Evolutionary conservation across 495 filamentous ascomycete genomes (phyloP), one percentile per base, ranked within the genome.

Genomic region (Tuber indicum): DNA sequence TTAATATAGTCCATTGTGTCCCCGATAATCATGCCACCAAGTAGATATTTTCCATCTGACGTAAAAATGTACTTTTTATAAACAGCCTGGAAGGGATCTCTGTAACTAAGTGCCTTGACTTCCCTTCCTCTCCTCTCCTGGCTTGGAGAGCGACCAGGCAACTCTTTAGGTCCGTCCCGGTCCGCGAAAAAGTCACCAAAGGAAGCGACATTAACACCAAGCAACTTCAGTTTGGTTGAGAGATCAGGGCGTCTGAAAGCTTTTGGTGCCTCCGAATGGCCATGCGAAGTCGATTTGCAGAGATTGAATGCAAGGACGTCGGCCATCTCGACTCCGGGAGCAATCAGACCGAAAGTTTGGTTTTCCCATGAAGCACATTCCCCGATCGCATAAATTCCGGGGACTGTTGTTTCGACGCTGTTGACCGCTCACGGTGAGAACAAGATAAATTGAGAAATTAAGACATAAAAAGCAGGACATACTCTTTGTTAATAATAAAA

Each of bases 11-110:
- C 95, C 76, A 89, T 91, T 0, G 94, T 97, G 84, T 98, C 95
- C 49, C 95, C 95, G 75, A 98, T 97, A 92, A 98, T 97, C 94
- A 98, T 98, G 4, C 95, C 95, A 26, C 95, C 95, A 10, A 98
- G 89, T 3, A 98, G 86, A 84, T 93, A 96, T 83, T 97, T 97
- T 39, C 95, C 95, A 83, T 98, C 95, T 83, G 91, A 84, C 3
- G 94, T 97, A 80, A 97, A 97, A 10, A 98, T 85, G 84, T 94
- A 98, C 84, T 98, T 98, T 85, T 98, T 97, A 85, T 98, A 98
- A 1, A 97, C 90, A n/a, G 93, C 91, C 76, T 90, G 88, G 83
- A 98, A 97, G 0, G 95, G 95, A 84, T 98, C 95, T 77, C 92
- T 96, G 85, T 97, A 98, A 0, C 91, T 94, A 76, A 98, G 86